Evolutionary conservation across 225 moss, liverwort and hornwort species (phyloP).

Genomic region (Pleurozium schreberi): DNA sequence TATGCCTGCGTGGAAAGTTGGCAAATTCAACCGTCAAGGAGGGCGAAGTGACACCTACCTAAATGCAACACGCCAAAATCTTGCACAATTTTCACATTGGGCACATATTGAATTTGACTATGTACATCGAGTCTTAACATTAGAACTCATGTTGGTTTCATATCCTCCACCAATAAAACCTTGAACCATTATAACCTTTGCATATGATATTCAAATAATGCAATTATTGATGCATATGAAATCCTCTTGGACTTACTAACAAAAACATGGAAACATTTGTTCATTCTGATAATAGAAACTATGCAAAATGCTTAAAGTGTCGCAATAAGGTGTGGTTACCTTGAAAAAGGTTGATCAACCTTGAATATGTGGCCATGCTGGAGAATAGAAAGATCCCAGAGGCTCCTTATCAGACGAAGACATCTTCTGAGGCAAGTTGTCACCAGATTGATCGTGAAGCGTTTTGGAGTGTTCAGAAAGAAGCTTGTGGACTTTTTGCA

Average conservation of each 20-base stretch:
- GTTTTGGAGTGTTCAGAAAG: slow-evolving; percentile 48
- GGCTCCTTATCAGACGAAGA: slow-evolving; percentile 7
- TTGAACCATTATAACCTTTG: neutral
- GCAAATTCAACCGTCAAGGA: neutral
- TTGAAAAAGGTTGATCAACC: slow-evolving; percentile 7
- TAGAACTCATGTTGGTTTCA: neutral
- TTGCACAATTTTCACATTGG: neutral
- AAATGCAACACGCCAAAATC: neutral
- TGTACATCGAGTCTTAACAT: neutral
- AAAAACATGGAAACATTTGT: neutral
- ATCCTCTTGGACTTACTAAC: neutral
- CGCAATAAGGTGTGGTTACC: neutral
- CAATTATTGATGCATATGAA: neutral
- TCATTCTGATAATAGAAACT: neutral
- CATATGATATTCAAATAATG: neutral
- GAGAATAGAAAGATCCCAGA: slow-evolving; percentile 49
- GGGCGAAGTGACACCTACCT: neutral
- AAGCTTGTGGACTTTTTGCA: slow-evolving; percentile 57
- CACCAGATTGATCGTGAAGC: slow-evolving; percentile 52
- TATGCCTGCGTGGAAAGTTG: neutral
- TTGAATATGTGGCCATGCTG: slow-evolving; percentile 71
- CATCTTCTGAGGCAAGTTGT: slow-evolving; percentile 23
- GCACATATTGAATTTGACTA: neutral
- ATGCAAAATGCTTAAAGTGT: neutral
- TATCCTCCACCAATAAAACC: neutral